Percentiles rank a stretch among this genome's conserved stretches.
These are phyloP conservation scores for Globisporangium uncinulatum DNA, from an alignment of 352 stramenopile genomes.

Conservation along the genomic window DNA sequence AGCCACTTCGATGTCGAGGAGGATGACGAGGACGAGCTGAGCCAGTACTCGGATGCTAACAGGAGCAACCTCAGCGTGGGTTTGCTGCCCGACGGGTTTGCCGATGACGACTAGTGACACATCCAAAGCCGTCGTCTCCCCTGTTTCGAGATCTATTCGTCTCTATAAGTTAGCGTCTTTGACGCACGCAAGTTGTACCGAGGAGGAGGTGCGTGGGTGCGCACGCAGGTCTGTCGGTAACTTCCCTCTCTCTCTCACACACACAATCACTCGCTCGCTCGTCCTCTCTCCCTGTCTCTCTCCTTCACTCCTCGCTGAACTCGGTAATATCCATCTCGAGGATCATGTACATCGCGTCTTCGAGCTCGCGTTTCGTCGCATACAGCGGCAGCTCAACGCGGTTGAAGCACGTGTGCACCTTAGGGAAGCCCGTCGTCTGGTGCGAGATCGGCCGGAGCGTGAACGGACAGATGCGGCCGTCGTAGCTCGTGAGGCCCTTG, in stretches of 20 bases:
- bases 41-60: background rate
- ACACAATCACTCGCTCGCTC: background rate
- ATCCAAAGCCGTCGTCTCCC: background rate
- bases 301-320: slow-evolving; percentile 80
- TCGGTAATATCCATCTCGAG: slow-evolving; percentile 96
- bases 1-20: slow-evolving; percentile 24
- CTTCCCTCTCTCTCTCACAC: too few relatives aligned
- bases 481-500: slow-evolving; percentile 75
- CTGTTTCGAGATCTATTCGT: background rate
- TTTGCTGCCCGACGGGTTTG: background rate
- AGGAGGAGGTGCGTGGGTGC: background rate
- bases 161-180: slow-evolving; percentile 2
- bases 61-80: background rate
- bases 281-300: background rate
- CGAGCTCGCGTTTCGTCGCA: slow-evolving; percentile 83
- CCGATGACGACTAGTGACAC: background rate
- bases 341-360: slow-evolving; percentile 92
- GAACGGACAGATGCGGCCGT: slow-evolving; percentile 77
- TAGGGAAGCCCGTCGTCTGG: slow-evolving; percentile 63
- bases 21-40: slow-evolving; percentile 14
- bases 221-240: too few relatives aligned
- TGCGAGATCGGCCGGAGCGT: slow-evolving; percentile 47
- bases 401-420: slow-evolving; percentile 84
- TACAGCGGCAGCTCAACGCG: slow-evolving; percentile 80
- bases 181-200: background rate